Conservation (phyloP, 2,329 filamentous ascomycete genomes). For the Stenocarpella maydis region DNA sequence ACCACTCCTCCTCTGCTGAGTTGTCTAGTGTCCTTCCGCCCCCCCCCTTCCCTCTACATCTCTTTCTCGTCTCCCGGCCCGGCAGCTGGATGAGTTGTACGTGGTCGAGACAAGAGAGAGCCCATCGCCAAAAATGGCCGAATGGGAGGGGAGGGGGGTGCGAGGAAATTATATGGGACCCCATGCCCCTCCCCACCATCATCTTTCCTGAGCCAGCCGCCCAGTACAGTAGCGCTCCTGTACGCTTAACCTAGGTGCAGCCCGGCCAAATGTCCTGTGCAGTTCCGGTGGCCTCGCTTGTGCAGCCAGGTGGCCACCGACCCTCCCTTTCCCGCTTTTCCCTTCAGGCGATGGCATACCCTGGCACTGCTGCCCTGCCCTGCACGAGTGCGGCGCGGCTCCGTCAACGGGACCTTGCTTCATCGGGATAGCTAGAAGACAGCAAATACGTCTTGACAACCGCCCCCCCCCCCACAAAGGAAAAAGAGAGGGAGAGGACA, state of each 20-base stretch:
- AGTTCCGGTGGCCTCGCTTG: slow-evolving; percentile 35
- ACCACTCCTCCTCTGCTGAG: slow-evolving; percentile 32
- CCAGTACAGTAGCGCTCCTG: slow-evolving; percentile 35
- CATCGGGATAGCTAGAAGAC: slow-evolving; percentile 10
- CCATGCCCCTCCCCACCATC: neutral
- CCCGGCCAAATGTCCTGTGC: slow-evolving; percentile 35
- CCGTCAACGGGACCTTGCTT: slow-evolving; percentile 21
- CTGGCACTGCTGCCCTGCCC: neutral
- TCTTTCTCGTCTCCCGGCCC: slow-evolving; percentile 7
- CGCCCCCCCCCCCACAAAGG: no score
- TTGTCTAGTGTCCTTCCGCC: slow-evolving; percentile 31
- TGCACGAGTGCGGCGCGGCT: slow-evolving; percentile 25
- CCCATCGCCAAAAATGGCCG: slow-evolving; percentile 10
- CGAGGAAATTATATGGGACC: slow-evolving; percentile 27
- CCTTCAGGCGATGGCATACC: neutral
- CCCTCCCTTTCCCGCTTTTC: slow-evolving; percentile 23
- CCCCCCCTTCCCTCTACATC: neutral
- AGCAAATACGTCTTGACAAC: no score
- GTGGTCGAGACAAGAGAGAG: slow-evolving; percentile 20
- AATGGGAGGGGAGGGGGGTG: slow-evolving; percentile 34
- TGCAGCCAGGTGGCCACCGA: slow-evolving; percentile 28
- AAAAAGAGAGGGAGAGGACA: slow-evolving; percentile 4
- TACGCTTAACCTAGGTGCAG: slow-evolving; percentile 34
- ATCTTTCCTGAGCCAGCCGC: slow-evolving; percentile 22
- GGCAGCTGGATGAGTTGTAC: slow-evolving; percentile 28